Percentiles rank a stretch among this genome's conserved stretches.
phyloP scores from a whole-genome alignment of 495 filamentous ascomycete genomes.

The Aspergillus mulundensis region DNA sequence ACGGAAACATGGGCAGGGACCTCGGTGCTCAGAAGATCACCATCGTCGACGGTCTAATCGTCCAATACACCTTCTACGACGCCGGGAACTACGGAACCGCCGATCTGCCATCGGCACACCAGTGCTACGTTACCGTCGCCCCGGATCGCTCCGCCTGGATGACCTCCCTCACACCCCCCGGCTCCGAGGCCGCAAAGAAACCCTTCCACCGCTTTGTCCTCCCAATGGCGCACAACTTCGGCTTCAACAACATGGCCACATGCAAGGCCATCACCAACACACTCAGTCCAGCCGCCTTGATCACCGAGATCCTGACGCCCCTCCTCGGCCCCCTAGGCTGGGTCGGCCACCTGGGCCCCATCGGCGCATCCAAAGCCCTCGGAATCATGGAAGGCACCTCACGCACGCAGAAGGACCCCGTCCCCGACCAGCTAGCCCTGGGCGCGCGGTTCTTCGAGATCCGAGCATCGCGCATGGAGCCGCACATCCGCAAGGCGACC shows the following conservation, averaged over 20 bases:
- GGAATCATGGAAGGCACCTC: conserved; percentile 49
- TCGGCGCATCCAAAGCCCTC: conserved; percentile 32
- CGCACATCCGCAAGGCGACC: conserved; percentile 10
- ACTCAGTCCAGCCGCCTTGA: conserved; percentile 32
- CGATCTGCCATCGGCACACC: conserved; percentile 44
- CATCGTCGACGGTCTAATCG: conserved; percentile 25
- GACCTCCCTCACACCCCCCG: conserved; percentile 36
- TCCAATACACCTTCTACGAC: conserved; percentile 52
- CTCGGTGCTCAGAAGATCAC: background rate
- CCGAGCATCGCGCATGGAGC: conserved; percentile 47
- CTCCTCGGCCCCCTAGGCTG: conserved; percentile 20
- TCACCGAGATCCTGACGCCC: conserved; percentile 23
- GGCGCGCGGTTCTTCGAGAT: conserved; percentile 56
- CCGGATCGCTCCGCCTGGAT: conserved; percentile 45
- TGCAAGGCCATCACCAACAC: conserved; percentile 31
- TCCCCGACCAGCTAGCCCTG: conserved; percentile 42
- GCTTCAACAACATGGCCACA: conserved; percentile 53
- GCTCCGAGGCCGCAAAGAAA: conserved; percentile 35
- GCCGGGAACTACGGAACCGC: conserved; percentile 36
- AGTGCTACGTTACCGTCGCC: conserved; percentile 49
- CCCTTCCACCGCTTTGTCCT: conserved; percentile 46
- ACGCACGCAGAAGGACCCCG: conserved; percentile 51
- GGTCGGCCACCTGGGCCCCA: conserved; percentile 31
- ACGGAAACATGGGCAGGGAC: background rate
- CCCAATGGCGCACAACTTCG: conserved; percentile 45